phyloP scores from a whole-genome alignment of 108 stramenopile genomes.

The Schizochytrium sp. region DNA sequence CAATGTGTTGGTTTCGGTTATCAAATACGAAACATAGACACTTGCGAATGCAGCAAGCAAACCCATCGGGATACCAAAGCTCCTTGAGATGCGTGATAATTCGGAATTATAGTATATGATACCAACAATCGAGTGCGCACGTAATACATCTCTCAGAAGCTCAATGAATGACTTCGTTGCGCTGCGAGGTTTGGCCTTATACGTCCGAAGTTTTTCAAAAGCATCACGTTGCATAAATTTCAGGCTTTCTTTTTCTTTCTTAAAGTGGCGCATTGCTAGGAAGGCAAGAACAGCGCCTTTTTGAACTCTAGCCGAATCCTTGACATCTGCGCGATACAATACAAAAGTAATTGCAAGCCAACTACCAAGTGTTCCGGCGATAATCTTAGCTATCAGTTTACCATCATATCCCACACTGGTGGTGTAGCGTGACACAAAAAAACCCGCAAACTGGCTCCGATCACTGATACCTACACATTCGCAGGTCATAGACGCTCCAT shows the following conservation, averaged over 20 bases:
- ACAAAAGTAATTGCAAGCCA: background rate
- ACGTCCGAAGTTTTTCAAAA: background rate
- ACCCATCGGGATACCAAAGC: background rate
- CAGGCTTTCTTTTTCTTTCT: background rate
- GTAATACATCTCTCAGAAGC: background rate
- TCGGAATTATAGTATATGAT: background rate
- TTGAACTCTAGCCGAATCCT: background rate
- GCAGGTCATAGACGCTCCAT: background rate
- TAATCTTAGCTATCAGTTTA: background rate
- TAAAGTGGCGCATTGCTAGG: constrained; percentile 10
- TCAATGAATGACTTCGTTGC: constrained; percentile 27
- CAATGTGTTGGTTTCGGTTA: background rate
- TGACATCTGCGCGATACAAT: background rate
- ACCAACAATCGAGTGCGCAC: background rate
- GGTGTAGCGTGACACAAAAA: background rate
- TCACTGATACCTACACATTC: background rate
- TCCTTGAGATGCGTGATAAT: background rate
- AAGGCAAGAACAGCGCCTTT: constrained; percentile 43
- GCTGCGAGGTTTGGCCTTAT: background rate
- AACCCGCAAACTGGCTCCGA: constrained; percentile 9
- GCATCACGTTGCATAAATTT: constrained; percentile 8
- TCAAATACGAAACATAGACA: background rate
- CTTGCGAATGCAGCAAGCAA: constrained; percentile 11
- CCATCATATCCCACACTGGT: background rate
- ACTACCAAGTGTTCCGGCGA: background rate